Percentiles rank a stretch among this genome's conserved stretches.
These are phyloP conservation scores for Trichoderma koningii DNA, from an alignment of 2,329 filamentous ascomycete genomes.

Conservation along the genomic window DNA sequence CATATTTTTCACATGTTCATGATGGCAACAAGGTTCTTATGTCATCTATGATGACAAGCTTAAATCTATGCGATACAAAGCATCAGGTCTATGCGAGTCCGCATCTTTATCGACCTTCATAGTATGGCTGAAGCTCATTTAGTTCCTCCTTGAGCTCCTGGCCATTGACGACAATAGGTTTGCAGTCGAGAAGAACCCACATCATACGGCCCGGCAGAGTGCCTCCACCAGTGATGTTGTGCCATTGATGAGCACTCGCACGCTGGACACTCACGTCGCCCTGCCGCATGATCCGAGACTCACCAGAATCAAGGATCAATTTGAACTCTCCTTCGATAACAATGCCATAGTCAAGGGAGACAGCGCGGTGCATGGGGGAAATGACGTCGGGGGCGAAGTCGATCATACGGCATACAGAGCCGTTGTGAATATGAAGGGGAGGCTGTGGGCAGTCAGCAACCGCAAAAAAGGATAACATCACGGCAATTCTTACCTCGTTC, in stretches of 20 bases:
- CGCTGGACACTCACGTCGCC: constrained; percentile 60
- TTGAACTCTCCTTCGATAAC: constrained; percentile 57
- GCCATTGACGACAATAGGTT: constrained; percentile 19
- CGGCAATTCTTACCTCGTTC: constrained; percentile 20
- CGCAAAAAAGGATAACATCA: accelerated
- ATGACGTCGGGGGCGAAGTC: constrained; percentile 49
- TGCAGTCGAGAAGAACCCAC: constrained; percentile 22
- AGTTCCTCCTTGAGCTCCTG: constrained; percentile 14
- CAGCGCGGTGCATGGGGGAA: constrained; percentile 53
- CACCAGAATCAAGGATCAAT: constrained; percentile 55
- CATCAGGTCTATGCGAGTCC: not conserved
- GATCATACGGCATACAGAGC: constrained; percentile 50
- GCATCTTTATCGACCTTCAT: constrained; percentile 4
- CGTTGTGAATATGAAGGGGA: constrained; percentile 31
- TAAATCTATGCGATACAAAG: too few species aligned
- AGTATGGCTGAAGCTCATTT: constrained; percentile 16
- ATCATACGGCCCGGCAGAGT: constrained; percentile 22
- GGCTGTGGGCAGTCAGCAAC: not conserved
- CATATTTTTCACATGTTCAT: too few species aligned
- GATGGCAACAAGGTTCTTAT: too few species aligned
- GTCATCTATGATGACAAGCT: too few species aligned
- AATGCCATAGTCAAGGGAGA: constrained; percentile 57
- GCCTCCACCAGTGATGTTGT: constrained; percentile 13
- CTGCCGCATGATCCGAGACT: constrained; percentile 46
- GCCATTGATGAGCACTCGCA: constrained; percentile 38